Evolutionary conservation across 495 filamentous ascomycete genomes (phyloP).

Genomic region (Chlorociboria aeruginascens): DNA sequence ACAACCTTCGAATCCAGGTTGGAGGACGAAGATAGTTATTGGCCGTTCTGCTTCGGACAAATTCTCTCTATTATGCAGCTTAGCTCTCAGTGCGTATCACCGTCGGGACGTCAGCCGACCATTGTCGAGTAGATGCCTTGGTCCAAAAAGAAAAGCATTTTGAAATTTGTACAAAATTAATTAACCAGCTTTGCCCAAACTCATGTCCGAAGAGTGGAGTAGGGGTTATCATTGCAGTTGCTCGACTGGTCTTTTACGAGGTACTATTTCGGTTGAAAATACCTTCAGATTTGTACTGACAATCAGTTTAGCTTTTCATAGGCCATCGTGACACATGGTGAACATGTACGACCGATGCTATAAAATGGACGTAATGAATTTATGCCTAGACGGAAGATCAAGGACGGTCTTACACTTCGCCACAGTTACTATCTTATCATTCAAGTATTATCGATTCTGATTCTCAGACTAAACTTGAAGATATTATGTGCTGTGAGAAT

Average conservation of each 20-base stretch:
- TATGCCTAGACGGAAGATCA: constrained; percentile 3
- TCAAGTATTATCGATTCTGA: background rate
- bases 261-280: constrained; percentile 16
- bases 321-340: constrained; percentile 2
- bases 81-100: constrained; percentile 10
- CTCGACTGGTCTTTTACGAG: constrained; percentile 15
- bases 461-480: constrained; percentile 8
- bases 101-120: background rate
- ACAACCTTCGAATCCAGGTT: constrained; percentile 2
- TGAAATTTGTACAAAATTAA: constrained; percentile 23
- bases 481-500: constrained; percentile 16
- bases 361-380: background rate
- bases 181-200: constrained; percentile 16
- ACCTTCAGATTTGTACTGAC: background rate
- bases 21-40: constrained; percentile 17
- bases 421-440: constrained; percentile 1
- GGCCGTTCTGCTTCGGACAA: constrained; percentile 4
- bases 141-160: constrained; percentile 27
- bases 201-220: constrained; percentile 8
- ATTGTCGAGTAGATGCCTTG: constrained; percentile 25
- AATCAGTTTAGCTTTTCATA: constrained; percentile 6
- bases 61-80: constrained; percentile 11
- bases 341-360: background rate
- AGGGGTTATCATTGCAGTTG: constrained; percentile 9
- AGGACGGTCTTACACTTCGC: background rate